A percentile compares a stretch with the other conserved stretches of the same genome.
Evolutionary conservation across 495 filamentous ascomycete species (phyloP).

Genomic region (Parathielavia hyrcaniae): DNA sequence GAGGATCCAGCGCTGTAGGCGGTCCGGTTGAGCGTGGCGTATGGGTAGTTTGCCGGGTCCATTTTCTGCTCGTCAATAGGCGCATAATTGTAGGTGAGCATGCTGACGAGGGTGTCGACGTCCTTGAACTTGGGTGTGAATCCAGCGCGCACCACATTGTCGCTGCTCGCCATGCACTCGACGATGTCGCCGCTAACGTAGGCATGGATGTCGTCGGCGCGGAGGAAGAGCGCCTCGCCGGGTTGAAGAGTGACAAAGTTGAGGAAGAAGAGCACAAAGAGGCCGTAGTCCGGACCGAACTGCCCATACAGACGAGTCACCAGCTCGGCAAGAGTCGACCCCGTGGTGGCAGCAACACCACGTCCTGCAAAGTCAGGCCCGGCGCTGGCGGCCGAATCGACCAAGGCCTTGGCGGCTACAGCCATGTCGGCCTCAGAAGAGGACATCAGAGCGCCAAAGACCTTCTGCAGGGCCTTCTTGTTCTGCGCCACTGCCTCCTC

Average conservation of each 20-base stretch:
- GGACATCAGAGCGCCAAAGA: constrained; percentile 77
- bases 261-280: constrained; percentile 45
- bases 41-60: constrained; percentile 73
- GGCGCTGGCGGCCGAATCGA: constrained; percentile 60
- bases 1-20: constrained; percentile 71
- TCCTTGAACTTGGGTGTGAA: constrained; percentile 99
- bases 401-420: constrained; percentile 57
- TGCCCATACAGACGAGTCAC: constrained; percentile 63
- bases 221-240: constrained; percentile 93
- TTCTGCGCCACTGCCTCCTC: constrained; percentile 51
- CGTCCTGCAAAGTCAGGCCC: constrained; percentile 57
- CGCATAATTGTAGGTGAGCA: constrained; percentile 92
- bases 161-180: constrained; percentile 96
- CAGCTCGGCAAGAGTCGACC: constrained; percentile 67
- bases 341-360: constrained; percentile 53
- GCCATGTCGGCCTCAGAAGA: constrained; percentile 59
- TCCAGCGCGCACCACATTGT: constrained; percentile 95
- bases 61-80: constrained; percentile 94
- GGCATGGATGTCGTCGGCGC: constrained; percentile 93
- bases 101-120: constrained; percentile 77
- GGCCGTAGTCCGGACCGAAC: constrained; percentile 42
- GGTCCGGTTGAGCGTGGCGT: constrained; percentile 65
- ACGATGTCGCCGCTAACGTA: constrained; percentile 96
- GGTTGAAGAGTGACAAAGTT: constrained; percentile 54
- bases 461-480: constrained; percentile 69